A percentile compares a stretch with the other conserved stretches of the same genome.
Conservation (phyloP, 2,329 filamentous ascomycete genomes). For the Penicillium sp. region DNA sequence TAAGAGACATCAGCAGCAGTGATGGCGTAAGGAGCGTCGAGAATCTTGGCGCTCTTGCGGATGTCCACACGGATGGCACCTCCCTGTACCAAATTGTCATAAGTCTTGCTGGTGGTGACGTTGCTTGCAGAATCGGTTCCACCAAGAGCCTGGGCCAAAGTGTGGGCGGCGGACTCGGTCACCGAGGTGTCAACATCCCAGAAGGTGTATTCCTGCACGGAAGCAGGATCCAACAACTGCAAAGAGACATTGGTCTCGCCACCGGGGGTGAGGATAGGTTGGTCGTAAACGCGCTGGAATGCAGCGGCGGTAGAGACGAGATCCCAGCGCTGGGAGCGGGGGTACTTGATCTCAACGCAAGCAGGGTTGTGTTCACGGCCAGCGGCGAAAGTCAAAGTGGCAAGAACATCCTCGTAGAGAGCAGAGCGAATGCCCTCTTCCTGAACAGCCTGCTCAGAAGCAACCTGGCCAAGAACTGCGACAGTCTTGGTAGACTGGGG, state of each 20-base stretch:
- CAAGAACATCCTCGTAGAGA: conserved; percentile 87
- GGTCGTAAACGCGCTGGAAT: conserved; percentile 46
- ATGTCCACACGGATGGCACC: conserved; percentile 81
- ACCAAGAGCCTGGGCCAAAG: conserved; percentile 57
- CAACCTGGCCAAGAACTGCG: conserved; percentile 84
- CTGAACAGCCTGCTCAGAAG: conserved; percentile 65
- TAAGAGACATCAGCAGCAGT: conserved; percentile 74
- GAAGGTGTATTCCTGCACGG: conserved; percentile 80
- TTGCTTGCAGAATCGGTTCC: conserved; percentile 59
- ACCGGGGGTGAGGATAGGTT: conserved; percentile 36
- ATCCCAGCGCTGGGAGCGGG: conserved; percentile 65
- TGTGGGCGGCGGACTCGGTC: conserved; percentile 61
- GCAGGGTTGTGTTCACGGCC: conserved; percentile 60
- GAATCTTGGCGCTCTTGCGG: conserved; percentile 72
- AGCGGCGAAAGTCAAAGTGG: conserved; percentile 74
- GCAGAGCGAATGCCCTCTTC: conserved; percentile 77
- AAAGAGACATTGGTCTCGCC: conserved; percentile 41
- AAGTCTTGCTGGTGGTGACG: conserved; percentile 55
- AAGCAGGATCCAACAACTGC: conserved; percentile 52
- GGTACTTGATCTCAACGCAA: conserved; percentile 85
- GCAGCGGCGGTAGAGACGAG: conserved; percentile 44
- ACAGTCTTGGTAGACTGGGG: conserved; percentile 72
- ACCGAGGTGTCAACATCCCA: conserved; percentile 81
- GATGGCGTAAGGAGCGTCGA: conserved; percentile 80
- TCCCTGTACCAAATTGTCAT: conserved; percentile 65